Percentiles rank a stretch among this genome's conserved stretches.
Evolutionary conservation across 1,139 yeast genomes (phyloP).

Genomic region (Yamadazyma atmosphaerica): DNA sequence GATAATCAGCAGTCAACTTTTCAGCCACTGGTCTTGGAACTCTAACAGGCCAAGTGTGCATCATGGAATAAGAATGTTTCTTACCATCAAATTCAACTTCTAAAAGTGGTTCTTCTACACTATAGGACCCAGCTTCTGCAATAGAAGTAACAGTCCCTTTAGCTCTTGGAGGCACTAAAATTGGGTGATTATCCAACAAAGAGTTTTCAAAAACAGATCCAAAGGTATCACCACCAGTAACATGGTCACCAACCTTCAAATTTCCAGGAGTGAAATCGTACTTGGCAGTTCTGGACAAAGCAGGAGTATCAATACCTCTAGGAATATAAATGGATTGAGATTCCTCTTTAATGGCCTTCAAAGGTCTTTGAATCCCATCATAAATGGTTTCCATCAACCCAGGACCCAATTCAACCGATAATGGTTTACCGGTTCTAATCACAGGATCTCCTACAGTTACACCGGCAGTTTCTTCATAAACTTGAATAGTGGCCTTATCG

Average conservation of each 20-base stretch:
- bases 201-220: conserved; percentile 95
- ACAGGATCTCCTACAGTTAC: conserved; percentile 99
- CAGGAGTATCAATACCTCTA: conserved; percentile 97
- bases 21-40: conserved; percentile 98
- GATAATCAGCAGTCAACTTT: conserved; percentile 88
- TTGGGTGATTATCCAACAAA: conserved; percentile 86
- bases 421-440: conserved; percentile 94
- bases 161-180: conserved; percentile 95
- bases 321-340: conserved; percentile 95
- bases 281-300: conserved; percentile 74
- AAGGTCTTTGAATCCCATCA: conserved; percentile 99
- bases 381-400: conserved; percentile 98
- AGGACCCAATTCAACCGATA: conserved; percentile 97
- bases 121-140: conserved; percentile 88
- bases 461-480: conserved; percentile 98
- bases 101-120: conserved; percentile 81
- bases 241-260: conserved; percentile 92
- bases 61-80: conserved; percentile 81
- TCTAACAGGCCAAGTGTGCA: conserved; percentile 99
- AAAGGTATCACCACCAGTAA: conserved; percentile 96
- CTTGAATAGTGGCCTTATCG: conserved; percentile 97
- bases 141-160: conserved; percentile 93
- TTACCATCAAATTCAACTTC: conserved; percentile 95
- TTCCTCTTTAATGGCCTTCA: conserved; percentile 81
- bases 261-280: conserved; percentile 85